These are phyloP conservation scores for Diaporthe longicolla DNA, from an alignment of 2,329 filamentous ascomycete species.

Conservation along the genomic window DNA sequence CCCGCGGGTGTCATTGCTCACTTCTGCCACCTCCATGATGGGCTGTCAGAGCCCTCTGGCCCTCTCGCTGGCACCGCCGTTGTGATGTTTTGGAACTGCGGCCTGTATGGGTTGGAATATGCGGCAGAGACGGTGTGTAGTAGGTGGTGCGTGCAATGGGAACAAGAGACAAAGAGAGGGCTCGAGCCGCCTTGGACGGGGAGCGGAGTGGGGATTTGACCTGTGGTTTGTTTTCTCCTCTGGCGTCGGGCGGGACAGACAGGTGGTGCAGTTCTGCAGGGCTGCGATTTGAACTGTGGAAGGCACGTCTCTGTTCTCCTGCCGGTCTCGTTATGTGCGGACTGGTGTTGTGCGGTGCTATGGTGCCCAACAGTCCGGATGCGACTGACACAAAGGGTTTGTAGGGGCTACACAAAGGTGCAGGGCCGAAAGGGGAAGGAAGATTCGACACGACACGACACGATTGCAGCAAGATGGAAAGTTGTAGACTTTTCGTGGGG, in stretches of 20 bases:
- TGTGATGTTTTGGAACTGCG: constrained; percentile 32
- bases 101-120: constrained; percentile 41
- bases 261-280: background rate
- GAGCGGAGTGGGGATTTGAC: background rate
- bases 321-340: background rate
- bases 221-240: background rate
- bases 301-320: constrained; percentile 8
- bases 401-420: constrained; percentile 10
- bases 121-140: constrained; percentile 18
- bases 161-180: constrained; percentile 5
- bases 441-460: background rate
- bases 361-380: constrained; percentile 14
- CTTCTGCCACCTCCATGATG: constrained; percentile 57
- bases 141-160: constrained; percentile 1
- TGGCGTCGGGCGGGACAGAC: background rate
- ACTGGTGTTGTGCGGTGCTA: background rate
- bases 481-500: background rate
- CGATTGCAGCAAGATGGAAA: no score
- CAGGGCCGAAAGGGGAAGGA: background rate
- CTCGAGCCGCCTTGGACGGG: constrained; percentile 1
- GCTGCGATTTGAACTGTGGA: background rate
- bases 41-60: constrained; percentile 42
- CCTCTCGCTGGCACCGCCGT: constrained; percentile 34
- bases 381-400: constrained; percentile 32
- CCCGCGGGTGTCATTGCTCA: constrained; percentile 87